Evolutionary conservation across 2,329 filamentous ascomycete species (phyloP).

Genomic region (Xylariaceae sp.): DNA sequence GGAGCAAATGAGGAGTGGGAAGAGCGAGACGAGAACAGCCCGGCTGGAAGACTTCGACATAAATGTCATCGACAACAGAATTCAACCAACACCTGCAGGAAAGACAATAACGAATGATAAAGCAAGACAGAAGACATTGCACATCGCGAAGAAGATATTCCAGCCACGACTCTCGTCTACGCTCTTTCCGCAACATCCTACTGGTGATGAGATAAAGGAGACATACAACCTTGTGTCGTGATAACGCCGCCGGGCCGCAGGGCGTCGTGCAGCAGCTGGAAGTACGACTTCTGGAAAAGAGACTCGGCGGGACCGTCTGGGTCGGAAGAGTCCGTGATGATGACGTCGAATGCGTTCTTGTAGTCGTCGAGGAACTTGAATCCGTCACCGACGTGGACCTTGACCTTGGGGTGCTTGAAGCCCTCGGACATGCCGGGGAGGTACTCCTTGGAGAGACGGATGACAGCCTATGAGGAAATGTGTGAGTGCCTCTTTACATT

Average conservation of each 20-base stretch:
- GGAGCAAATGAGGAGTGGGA: background rate
- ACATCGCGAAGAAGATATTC: slow-evolving; percentile 3
- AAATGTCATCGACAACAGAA: slow-evolving; percentile 1
- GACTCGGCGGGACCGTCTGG: slow-evolving; percentile 94
- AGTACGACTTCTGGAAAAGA: slow-evolving; percentile 98
- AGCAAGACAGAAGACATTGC: background rate
- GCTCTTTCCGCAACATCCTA: background rate
- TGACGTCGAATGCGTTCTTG: slow-evolving; percentile 97
- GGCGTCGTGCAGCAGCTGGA: slow-evolving; percentile 86
- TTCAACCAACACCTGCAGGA: background rate
- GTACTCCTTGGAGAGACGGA: slow-evolving; percentile 97
- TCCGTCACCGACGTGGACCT: slow-evolving; percentile 90
- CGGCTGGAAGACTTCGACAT: too few species aligned
- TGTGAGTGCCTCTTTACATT: background rate
- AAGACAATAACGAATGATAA: background rate
- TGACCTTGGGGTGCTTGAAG: slow-evolving; percentile 91
- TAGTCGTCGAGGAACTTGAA: slow-evolving; percentile 98
- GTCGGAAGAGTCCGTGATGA: slow-evolving; percentile 98
- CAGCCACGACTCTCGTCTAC: slow-evolving; percentile 25
- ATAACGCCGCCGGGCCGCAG: slow-evolving; percentile 96
- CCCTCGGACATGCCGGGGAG: slow-evolving; percentile 91
- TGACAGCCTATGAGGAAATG: slow-evolving; percentile 65
- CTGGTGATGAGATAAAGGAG: slow-evolving; percentile 57
- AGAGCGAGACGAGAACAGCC: too few species aligned
- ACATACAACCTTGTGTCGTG: slow-evolving; percentile 99